phyloP scores from a whole-genome alignment of 1,139 yeast genomes.

The Debaryomycetaceae sp. region DNA sequence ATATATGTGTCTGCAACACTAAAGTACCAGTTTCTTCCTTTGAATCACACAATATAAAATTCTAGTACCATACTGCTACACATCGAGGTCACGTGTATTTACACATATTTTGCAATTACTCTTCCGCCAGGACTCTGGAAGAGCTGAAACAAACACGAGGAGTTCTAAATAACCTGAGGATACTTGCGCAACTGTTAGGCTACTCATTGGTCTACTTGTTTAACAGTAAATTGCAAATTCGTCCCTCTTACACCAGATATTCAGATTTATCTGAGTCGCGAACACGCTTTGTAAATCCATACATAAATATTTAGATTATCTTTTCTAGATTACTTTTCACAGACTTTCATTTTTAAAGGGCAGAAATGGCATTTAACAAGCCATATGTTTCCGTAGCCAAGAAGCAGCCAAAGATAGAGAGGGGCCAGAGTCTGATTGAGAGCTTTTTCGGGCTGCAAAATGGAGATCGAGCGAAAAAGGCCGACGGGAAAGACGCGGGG shows the following conservation, averaged over 20 bases:
- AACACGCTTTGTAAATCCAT: background rate
- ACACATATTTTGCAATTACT: background rate
- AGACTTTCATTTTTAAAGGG: background rate
- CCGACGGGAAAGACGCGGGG: background rate
- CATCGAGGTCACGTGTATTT: background rate
- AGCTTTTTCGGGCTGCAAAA: slow-evolving; percentile 12
- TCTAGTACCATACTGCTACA: background rate
- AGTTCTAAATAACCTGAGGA: too few species aligned
- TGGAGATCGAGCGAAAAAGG: background rate
- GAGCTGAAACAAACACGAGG: too few species aligned
- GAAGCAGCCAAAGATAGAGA: slow-evolving; percentile 5
- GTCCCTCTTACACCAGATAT: background rate
- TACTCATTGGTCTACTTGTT: too few species aligned
- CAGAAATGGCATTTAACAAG: slow-evolving; percentile 6
- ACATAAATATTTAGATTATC: background rate
- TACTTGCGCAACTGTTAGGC: too few species aligned
- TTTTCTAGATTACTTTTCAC: too few species aligned
- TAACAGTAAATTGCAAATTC: too few species aligned
- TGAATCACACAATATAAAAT: background rate
- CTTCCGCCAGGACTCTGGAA: background rate
- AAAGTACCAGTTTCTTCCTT: background rate
- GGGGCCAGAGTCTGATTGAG: slow-evolving; percentile 16
- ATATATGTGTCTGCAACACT: background rate
- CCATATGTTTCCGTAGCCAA: slow-evolving; percentile 9
- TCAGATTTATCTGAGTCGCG: slow-evolving; percentile 3